phyloP scores from a whole-genome alignment of 2,329 filamentous ascomycete genomes.

The Beauveria pseudobassiana region DNA sequence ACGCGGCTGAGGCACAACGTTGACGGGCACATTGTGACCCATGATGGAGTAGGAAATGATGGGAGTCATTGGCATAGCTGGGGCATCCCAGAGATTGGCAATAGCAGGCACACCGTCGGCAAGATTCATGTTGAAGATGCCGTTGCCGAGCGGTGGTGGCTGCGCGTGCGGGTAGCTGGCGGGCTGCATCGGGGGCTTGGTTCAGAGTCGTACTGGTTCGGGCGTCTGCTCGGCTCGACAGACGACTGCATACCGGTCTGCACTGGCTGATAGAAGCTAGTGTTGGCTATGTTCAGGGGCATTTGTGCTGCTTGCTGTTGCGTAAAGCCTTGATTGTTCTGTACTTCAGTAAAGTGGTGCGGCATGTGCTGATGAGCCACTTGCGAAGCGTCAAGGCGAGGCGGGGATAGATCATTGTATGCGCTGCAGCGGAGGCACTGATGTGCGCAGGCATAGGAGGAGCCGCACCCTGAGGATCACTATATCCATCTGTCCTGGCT shows the following conservation, averaged over 20 bases:
- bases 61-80: neutral
- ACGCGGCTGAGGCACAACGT: neutral
- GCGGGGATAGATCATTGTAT: neutral
- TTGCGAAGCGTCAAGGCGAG: neutral
- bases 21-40: constrained; percentile 9
- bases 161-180: neutral
- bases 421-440: neutral
- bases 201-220: neutral
- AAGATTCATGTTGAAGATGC: constrained; percentile 6
- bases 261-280: neutral
- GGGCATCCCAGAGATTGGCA: constrained; percentile 6
- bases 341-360: neutral
- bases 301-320: neutral
- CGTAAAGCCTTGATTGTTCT: neutral
- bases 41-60: constrained; percentile 9
- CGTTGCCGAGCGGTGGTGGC: constrained; percentile 2
- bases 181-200: neutral
- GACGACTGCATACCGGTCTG: neutral
- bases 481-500: neutral
- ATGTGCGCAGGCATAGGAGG: neutral
- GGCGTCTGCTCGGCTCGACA: neutral
- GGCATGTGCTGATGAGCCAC: neutral
- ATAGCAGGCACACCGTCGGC: constrained; percentile 7
- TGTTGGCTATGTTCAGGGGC: neutral
- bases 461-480: neutral